Base-by-base conservation (phyloP, 768 basidiomycete species). In the Sporobolomyces pararoseus region DNA sequence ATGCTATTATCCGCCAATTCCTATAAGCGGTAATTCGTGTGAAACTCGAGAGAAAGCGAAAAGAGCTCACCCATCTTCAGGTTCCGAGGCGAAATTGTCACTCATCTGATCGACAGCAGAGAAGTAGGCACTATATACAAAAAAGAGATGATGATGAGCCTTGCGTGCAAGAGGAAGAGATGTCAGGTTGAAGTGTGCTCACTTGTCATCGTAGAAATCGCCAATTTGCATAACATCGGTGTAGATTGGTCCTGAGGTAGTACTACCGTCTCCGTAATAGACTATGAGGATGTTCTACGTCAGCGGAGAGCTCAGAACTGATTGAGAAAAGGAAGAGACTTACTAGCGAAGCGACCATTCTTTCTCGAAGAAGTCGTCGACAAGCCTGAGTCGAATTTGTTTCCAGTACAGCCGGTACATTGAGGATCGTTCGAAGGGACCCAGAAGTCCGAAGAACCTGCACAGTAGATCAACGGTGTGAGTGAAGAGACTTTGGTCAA, bases 361-460 rank as follows among this genome's bases (percentile, higher is more conserved):
- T 49, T 58, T 29, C 44, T 47, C n/a, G 57, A 59, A 32, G 65
- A 66, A 2, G 65, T 66, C 4, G 65, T 66, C 34, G 65, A 66
- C 16, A 66, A 37, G 31, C 47, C 27, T 47, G 65, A 27, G 27
- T 66, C 65, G 35, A 50, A 66, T 29, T 59, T 59, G 65, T 66
- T 66, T 25, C 65, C 57, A 25, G 44, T 37, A 34, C 65, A 66
- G 5, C 65, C 65, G 4, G 57, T 59, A 19, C 65, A 66, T 50
- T 59, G 57, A 25, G 57, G 49, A 50, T 66, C 65, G 35, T 58
- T 51, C 25, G 65, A 66, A 21, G 65, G 65, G 6, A 66, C 57
- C 65, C 65, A 66, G 25, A 66, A 59, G 65, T 66, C 65, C 46
- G 65, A 37, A 23, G 65, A 66, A 14, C 65, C 65, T 66, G 37